Evolutionary conservation across 139 green algal species (phyloP).

Genomic region (Tetratostichococcus sp.): DNA sequence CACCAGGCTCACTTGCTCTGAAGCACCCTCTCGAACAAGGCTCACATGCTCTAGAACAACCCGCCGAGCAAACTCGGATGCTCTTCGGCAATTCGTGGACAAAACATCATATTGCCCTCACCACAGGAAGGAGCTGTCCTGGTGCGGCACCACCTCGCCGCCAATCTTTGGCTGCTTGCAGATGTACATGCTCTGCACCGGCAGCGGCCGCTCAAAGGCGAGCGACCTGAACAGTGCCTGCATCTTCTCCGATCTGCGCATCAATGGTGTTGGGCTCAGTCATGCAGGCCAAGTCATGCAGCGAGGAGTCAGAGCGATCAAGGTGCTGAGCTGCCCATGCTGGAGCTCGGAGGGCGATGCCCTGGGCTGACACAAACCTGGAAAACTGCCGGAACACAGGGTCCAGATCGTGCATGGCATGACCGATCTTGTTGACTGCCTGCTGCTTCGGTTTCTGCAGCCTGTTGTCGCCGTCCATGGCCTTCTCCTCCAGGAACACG

Average conservation of each 20-base stretch:
- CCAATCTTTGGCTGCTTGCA: conserved; percentile 87
- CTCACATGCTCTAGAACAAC: too few species aligned
- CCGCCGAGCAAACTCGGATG: too few species aligned
- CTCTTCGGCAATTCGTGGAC: too few species aligned
- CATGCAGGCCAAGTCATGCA: too few species aligned
- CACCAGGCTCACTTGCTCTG: too few species aligned
- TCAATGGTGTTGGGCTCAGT: neutral
- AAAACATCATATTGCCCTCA: too few species aligned
- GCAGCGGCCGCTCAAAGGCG: conserved; percentile 69
- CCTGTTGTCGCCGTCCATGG: conserved; percentile 59
- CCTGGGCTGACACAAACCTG: conserved; percentile 31
- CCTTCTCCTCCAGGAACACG: conserved; percentile 83
- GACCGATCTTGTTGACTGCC: conserved; percentile 91
- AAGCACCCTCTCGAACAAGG: too few species aligned
- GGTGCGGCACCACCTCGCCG: conserved; percentile 83
- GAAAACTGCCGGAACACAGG: conserved; percentile 78
- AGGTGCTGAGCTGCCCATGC: too few species aligned
- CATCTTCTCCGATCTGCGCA: conserved; percentile 31
- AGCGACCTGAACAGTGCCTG: conserved; percentile 56
- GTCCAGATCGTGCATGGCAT: conserved; percentile 93
- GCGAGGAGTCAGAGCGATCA: too few species aligned
- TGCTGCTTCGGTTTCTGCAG: conserved; percentile 52
- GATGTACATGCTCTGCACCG: conserved; percentile 96
- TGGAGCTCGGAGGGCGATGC: too few species aligned
- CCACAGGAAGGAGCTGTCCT: conserved; percentile 90